Conservation (phyloP, 2,329 filamentous ascomycete species). For the Didymella segeticola region DNA sequence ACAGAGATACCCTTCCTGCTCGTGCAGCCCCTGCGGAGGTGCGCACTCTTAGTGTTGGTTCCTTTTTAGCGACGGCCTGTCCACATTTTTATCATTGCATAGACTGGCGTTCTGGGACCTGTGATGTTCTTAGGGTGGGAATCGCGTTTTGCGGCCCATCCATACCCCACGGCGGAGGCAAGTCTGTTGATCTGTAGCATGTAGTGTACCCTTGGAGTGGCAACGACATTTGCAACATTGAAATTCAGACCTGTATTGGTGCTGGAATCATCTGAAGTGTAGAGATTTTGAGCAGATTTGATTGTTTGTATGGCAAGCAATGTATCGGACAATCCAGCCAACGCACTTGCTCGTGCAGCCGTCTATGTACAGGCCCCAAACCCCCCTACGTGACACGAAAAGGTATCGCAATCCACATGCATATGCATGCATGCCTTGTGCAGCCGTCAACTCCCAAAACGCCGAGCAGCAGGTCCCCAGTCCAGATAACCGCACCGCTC, state of each 20-base stretch:
- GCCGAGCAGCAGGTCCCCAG: not conserved
- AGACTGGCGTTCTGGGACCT: slow-evolving; percentile 26
- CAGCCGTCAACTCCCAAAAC: not conserved
- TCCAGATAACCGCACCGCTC: not conserved
- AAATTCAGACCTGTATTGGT: too few species aligned
- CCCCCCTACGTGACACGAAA: not conserved
- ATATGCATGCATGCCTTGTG: not conserved
- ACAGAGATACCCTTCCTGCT: slow-evolving; percentile 40
- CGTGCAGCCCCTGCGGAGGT: slow-evolving; percentile 7
- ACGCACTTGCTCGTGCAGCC: slow-evolving; percentile 12
- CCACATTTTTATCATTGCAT: slow-evolving; percentile 24
- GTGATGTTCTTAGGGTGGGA: slow-evolving; percentile 1
- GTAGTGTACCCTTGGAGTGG: slow-evolving; percentile 12
- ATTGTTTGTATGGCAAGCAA: not conserved
- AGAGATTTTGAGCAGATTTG: not conserved
- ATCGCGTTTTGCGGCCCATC: slow-evolving; percentile 8
- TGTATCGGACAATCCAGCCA: not conserved
- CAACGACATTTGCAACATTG: not conserved
- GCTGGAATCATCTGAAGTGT: too few species aligned
- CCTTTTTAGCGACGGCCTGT: slow-evolving; percentile 13
- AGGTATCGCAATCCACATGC: not conserved
- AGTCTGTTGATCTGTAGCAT: slow-evolving; percentile 8
- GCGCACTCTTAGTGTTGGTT: slow-evolving; percentile 11
- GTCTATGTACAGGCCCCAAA: slow-evolving; percentile 6
- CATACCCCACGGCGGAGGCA: not conserved